A percentile compares a stretch with the other conserved stretches of the same genome.
Conservation (phyloP, 2,329 filamentous ascomycete species). For the Clonostachys chloroleuca region DNA sequence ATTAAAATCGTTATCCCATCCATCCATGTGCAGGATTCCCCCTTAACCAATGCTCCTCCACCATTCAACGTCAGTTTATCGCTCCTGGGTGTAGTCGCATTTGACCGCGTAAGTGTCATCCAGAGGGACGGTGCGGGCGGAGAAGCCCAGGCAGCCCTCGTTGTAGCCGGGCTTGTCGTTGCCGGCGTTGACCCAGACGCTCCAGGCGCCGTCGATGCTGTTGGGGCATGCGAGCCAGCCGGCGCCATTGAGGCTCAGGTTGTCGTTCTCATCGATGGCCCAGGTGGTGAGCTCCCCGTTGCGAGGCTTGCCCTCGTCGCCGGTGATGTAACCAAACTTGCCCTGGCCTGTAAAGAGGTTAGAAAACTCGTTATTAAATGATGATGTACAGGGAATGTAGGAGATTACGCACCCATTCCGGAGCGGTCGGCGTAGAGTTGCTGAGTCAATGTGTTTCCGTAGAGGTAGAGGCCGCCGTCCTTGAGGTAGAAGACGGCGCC, state of each 20-base stretch:
- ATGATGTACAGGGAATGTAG: conserved; percentile 39
- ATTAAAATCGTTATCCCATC: no score
- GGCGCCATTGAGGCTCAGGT: conserved; percentile 28
- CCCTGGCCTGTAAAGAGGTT: conserved; percentile 37
- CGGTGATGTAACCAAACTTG: conserved; percentile 45
- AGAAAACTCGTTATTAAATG: conserved; percentile 14
- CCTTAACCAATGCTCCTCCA: no score
- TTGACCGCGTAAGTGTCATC: conserved; percentile 17
- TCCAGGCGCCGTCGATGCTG: conserved; percentile 27
- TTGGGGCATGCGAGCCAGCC: conserved; percentile 49
- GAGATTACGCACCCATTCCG: conserved; percentile 50
- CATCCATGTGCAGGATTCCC: no score
- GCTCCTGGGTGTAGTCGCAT: conserved; percentile 24
- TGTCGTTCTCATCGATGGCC: conserved; percentile 30
- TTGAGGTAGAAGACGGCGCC: conserved; percentile 6
- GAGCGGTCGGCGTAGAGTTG: conserved; percentile 53
- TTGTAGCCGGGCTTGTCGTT: conserved; percentile 25
- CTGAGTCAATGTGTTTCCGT: conserved; percentile 26
- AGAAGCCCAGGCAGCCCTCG: conserved; percentile 28
- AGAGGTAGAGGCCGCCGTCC: conserved; percentile 42
- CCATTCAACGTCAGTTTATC: background rate
- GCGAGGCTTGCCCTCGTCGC: conserved; percentile 25
- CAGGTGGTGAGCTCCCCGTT: conserved; percentile 44
- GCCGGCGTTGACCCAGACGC: conserved; percentile 26
- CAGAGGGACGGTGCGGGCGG: conserved; percentile 17